phyloP scores from a whole-genome alignment of 345 rosid genomes.

The Acer negundo region DNA sequence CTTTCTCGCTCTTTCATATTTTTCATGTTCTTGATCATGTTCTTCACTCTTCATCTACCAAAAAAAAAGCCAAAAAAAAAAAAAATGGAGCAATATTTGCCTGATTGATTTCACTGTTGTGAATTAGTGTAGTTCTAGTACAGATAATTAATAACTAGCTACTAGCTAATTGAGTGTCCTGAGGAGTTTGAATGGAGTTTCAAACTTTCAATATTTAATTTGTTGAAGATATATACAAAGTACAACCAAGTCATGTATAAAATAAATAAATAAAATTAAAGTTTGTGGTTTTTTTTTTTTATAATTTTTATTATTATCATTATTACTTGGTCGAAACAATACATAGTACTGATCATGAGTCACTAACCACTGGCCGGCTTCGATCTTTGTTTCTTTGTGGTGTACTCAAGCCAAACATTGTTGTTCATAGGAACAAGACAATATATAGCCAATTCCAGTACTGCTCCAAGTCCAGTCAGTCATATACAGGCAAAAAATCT shows the following conservation, averaged over 20 bases:
- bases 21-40: background rate
- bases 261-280: no score
- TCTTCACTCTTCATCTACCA: no score
- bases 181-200: background rate
- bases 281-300: background rate
- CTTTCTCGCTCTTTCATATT: background rate
- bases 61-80: no score
- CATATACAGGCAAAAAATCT: no score
- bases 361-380: background rate
- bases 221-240: background rate
- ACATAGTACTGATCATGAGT: background rate
- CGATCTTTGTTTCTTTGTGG: background rate
- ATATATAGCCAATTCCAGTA: background rate
- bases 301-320: no score
- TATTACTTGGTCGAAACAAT: background rate
- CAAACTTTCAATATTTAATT: background rate
- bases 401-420: background rate
- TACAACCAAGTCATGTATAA: background rate
- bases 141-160: no score
- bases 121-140: no score
- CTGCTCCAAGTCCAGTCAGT: background rate
- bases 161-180: no score
- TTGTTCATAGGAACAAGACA: background rate
- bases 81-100: no score
- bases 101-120: no score